Conservation (phyloP, 2,329 filamentous ascomycete genomes). For the Dactylonectria estremocensis region DNA sequence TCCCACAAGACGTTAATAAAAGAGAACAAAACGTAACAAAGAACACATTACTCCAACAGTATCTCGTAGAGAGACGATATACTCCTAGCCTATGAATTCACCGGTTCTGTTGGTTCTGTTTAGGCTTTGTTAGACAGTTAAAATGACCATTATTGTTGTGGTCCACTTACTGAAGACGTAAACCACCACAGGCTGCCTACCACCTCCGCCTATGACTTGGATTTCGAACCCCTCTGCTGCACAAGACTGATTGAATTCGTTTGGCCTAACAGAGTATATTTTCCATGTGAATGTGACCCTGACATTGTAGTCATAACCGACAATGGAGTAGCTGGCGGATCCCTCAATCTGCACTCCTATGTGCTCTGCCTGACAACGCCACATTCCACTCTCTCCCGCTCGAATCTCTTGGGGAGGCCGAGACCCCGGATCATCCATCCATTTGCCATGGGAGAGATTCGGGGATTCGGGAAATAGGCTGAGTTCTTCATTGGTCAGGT, state of each 20-base stretch:
- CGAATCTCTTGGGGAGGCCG: too few relatives aligned
- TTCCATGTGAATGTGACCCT: not conserved
- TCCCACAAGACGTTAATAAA: not conserved
- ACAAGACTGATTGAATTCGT: not conserved
- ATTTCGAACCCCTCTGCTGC: not conserved
- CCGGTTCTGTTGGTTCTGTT: not conserved
- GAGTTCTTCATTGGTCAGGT: too few relatives aligned
- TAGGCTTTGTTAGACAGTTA: not conserved
- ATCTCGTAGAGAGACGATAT: too few relatives aligned
- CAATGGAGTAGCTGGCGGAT: not conserved
- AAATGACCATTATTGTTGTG: not conserved
- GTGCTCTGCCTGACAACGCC: not conserved
- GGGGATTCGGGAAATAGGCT: too few relatives aligned
- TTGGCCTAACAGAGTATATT: not conserved
- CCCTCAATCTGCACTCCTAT: not conserved
- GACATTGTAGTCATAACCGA: not conserved
- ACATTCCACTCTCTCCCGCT: not conserved
- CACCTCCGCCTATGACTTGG: not conserved
- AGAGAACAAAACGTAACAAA: not conserved
- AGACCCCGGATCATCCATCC: too few relatives aligned
- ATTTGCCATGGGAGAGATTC: too few relatives aligned
- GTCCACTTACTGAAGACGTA: not conserved
- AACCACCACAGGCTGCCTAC: not conserved
- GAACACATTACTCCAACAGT: not conserved
- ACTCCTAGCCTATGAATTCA: not conserved